Base-by-base conservation (phyloP, 192 early-diverging fungal species). In the Coemansia sp. region DNA sequence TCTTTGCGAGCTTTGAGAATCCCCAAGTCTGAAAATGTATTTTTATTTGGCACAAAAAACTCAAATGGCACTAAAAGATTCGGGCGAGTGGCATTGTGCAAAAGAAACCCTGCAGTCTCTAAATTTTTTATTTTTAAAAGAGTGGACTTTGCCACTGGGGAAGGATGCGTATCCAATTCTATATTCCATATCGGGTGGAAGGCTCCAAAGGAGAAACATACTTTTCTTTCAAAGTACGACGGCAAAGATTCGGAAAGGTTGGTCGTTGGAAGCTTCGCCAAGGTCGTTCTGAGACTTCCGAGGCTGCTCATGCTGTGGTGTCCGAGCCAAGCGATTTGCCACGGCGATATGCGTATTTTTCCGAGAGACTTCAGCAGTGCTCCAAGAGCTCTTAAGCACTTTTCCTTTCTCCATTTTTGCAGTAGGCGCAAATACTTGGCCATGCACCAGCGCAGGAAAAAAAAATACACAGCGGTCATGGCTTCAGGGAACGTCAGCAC, bases 391-490 rank as follows among this genome's bases (percentile, higher is more conserved):
- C 34, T 68, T 85, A 79, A 86, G 48, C 10, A 28, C 0, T 5
- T 13, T 31, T 6, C 9, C 34, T 26, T 63, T 11, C 2, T 58
- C 61, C 6, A 68, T 53, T n/a, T 55, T 42, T 0, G 70, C 82
- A 7, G 68, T 58, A 5, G 84, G 83, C 55, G 93, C 79, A 47
- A 85, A 80, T 21, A 96, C 79, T 2, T 85, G 72, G 0, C 96
- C 96, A 68, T 23, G n/a, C n/a, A 66, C 18, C 28, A 59, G 42
- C 45, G 57, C 25, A 0, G 42, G 88, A 1, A 31, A 4, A 88
- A 83, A 86, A 97, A 90, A 57, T 91, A 92, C 7, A 96, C 70
- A 8, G 94, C 88, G 4, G 95, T 98, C 9, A 95, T 89, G 14
- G 90, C 80, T 20, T 91, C 93, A 0, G 89, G 83, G 53, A 92